Percentiles rank a stretch among this genome's conserved stretches.
Evolutionary conservation across 2,329 filamentous ascomycete genomes (phyloP).

Genomic region (Curvularia verruculosa): DNA sequence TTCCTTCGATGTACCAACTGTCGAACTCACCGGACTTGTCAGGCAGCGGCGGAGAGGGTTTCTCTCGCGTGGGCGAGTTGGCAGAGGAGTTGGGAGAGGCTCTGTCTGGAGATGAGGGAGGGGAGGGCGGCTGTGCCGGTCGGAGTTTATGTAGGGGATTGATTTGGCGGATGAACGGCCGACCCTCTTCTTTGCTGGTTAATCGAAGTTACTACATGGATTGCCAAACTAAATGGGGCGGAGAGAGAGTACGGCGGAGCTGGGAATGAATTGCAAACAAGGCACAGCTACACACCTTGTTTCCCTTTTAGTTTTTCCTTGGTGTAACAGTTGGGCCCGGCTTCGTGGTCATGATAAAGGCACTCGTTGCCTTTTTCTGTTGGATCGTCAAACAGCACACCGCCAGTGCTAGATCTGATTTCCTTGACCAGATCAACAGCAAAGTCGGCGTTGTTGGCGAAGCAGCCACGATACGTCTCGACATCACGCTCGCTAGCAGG

Average conservation of each 20-base stretch:
- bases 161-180: constrained; percentile 42
- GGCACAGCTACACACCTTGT: constrained; percentile 46
- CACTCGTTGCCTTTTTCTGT: constrained; percentile 54
- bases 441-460: constrained; percentile 58
- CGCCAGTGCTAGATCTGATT: constrained; percentile 57
- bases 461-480: constrained; percentile 57
- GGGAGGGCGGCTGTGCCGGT: constrained; percentile 40
- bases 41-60: constrained; percentile 45
- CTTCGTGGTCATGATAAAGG: constrained; percentile 59
- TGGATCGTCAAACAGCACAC: constrained; percentile 60
- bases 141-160: constrained; percentile 36
- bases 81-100: constrained; percentile 34
- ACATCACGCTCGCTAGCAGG: constrained; percentile 58
- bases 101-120: constrained; percentile 35
- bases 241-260: constrained; percentile 15
- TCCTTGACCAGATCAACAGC: constrained; percentile 61
- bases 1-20: constrained; percentile 42
- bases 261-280: constrained; percentile 15
- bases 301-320: constrained; percentile 44
- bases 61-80: constrained; percentile 42
- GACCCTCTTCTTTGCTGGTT: constrained; percentile 46
- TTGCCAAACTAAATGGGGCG: constrained; percentile 16
- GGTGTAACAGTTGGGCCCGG: constrained; percentile 50
- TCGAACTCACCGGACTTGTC: constrained; percentile 45
- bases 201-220: constrained; percentile 45